phyloP scores from a whole-genome alignment of 768 basidiomycete species.

The Serendipita sp. region DNA sequence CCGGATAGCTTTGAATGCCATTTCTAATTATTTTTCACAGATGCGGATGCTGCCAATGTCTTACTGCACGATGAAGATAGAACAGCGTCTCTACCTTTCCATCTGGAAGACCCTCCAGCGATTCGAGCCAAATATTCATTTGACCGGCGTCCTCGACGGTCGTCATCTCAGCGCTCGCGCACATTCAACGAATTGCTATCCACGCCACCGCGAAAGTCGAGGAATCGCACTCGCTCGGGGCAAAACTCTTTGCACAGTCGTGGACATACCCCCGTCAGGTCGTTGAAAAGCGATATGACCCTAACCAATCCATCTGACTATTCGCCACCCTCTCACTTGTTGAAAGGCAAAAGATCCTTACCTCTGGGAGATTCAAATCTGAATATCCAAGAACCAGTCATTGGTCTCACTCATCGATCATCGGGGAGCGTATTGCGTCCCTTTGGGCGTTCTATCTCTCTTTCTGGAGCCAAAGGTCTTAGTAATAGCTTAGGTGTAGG shows the following conservation, averaged over 20 bases:
- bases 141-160: not conserved
- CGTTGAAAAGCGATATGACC: not conserved
- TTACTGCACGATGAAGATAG: not conserved
- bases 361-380: too few species aligned
- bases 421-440: not conserved
- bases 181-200: not conserved
- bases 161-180: constrained; percentile 3
- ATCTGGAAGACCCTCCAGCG: not conserved
- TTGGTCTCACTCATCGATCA: not conserved
- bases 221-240: not conserved
- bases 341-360: not conserved
- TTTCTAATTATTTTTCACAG: not conserved
- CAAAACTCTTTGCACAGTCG: not conserved
- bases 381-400: too few species aligned
- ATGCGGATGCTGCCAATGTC: not conserved
- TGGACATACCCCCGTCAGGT: not conserved
- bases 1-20: not conserved
- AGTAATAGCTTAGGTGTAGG: not conserved
- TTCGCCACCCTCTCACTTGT: not conserved
- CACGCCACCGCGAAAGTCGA: not conserved
- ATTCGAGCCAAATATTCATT: not conserved
- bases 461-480: not conserved
- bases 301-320: not conserved
- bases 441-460: constrained; percentile 4
- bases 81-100: not conserved